phyloP scores from a whole-genome alignment of 179 eudicot genomes.

The Gypsophila paniculata region DNA sequence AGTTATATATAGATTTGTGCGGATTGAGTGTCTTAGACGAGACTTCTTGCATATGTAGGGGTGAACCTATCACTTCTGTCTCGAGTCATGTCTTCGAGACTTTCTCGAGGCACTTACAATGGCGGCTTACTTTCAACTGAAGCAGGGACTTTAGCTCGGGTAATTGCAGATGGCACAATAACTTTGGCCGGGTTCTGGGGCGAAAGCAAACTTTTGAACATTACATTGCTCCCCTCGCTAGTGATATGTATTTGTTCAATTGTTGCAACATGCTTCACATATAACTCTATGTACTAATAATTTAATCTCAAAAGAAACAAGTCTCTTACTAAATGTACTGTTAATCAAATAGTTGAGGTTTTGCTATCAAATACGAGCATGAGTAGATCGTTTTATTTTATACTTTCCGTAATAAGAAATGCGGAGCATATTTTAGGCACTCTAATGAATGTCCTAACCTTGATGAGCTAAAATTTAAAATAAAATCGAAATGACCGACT shows the following conservation, averaged over 20 bases:
- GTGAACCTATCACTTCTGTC: conserved; percentile 43
- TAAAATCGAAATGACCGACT: not conserved
- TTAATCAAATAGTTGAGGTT: not conserved
- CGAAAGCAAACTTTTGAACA: conserved; percentile 33
- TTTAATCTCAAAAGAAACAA: conserved; percentile 7
- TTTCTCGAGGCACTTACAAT: conserved; percentile 44
- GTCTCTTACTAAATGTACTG: not conserved
- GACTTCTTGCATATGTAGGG: conserved; percentile 23
- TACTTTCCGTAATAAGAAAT: too few relatives aligned
- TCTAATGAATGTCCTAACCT: not conserved
- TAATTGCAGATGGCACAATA: conserved; percentile 41
- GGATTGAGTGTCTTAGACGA: not conserved
- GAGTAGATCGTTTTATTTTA: too few relatives aligned
- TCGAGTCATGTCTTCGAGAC: conserved; percentile 46
- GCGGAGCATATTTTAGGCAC: not conserved
- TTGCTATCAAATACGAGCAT: not conserved
- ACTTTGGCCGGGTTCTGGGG: conserved; percentile 44
- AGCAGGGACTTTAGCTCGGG: conserved; percentile 48
- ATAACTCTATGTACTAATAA: conserved; percentile 37
- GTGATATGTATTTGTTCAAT: conserved; percentile 33
- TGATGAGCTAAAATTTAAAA: not conserved
- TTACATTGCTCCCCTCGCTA: conserved; percentile 37
- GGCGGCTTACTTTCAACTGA: conserved; percentile 45
- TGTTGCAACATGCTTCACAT: conserved; percentile 38
- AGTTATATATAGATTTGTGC: not conserved